phyloP scores from a whole-genome alignment of 805 yeast species.

The Starmerella gropengiesseri region DNA sequence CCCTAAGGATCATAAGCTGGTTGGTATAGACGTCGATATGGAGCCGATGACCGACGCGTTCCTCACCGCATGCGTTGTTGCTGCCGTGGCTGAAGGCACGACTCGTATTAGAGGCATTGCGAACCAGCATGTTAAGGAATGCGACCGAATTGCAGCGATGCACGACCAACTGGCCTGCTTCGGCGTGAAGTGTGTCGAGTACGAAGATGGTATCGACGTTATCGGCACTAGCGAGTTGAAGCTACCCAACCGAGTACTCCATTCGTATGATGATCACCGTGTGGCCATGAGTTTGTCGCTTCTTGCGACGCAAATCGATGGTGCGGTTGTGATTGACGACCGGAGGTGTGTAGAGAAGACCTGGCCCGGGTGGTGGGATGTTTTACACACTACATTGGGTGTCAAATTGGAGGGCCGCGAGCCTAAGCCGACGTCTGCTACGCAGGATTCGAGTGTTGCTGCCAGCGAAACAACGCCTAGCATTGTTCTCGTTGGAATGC shows the following conservation, averaged over 20 bases:
- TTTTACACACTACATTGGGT: slow-evolving; percentile 51
- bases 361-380: slow-evolving; percentile 99
- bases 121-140: slow-evolving; percentile 94
- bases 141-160: slow-evolving; percentile 95
- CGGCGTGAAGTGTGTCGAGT: slow-evolving; percentile 75
- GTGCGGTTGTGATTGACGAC: slow-evolving; percentile 65
- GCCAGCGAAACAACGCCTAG: slow-evolving; percentile 31
- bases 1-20: slow-evolving; percentile 53
- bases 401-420: slow-evolving; percentile 52
- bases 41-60: slow-evolving; percentile 99
- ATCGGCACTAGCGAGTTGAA: slow-evolving; percentile 42
- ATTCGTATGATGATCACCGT: slow-evolving; percentile 88
- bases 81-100: slow-evolving; percentile 70
- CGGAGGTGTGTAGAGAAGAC: slow-evolving; percentile 92
- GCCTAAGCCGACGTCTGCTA: neutral
- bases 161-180: slow-evolving; percentile 75
- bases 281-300: slow-evolving; percentile 96
- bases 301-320: slow-evolving; percentile 58
- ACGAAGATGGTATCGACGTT: slow-evolving; percentile 85
- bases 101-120: slow-evolving; percentile 92
- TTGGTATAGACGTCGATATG: slow-evolving; percentile 80
- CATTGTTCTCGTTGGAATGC: slow-evolving; percentile 84
- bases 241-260: slow-evolving; percentile 12
- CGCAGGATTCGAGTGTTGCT: neutral
- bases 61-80: slow-evolving; percentile 90